phyloP scores from a whole-genome alignment of 148 eudicot species.

The Salicornia ramosissima region DNA sequence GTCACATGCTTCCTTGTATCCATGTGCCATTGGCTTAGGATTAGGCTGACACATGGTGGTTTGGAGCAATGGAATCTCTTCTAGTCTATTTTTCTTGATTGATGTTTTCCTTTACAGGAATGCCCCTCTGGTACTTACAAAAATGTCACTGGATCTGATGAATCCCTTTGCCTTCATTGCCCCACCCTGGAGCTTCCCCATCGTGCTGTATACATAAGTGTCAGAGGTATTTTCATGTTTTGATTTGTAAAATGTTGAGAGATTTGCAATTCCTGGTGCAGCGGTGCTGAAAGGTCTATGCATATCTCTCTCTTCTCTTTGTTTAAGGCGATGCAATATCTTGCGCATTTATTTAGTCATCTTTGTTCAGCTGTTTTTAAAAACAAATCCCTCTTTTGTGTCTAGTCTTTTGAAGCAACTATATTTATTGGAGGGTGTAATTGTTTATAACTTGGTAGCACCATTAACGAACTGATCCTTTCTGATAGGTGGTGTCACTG shows the following conservation, averaged over 20 bases:
- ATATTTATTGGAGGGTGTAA: background rate
- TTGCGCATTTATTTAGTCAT: constrained; percentile 4
- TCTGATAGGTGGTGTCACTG: constrained; percentile 76
- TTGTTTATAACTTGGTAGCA: constrained; percentile 1
- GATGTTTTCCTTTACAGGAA: constrained; percentile 46
- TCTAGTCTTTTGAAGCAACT: background rate
- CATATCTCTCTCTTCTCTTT: too few relatives aligned
- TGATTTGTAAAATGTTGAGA: background rate
- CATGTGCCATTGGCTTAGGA: background rate
- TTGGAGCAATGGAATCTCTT: background rate
- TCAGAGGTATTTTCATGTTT: constrained; percentile 52
- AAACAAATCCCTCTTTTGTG: background rate
- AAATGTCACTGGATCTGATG: constrained; percentile 75
- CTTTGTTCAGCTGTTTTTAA: background rate
- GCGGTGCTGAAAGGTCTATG: background rate
- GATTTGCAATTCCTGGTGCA: background rate
- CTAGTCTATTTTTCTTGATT: constrained; percentile 3
- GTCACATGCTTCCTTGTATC: background rate
- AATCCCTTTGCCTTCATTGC: constrained; percentile 62
- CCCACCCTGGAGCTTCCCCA: constrained; percentile 67
- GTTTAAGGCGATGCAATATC: background rate
- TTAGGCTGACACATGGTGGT: background rate
- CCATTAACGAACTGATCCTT: constrained; percentile 7
- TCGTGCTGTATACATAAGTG: constrained; percentile 59
- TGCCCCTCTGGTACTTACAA: constrained; percentile 91